phyloP scores from a whole-genome alignment of 2,329 filamentous ascomycete genomes.

The Claviceps sp. region DNA sequence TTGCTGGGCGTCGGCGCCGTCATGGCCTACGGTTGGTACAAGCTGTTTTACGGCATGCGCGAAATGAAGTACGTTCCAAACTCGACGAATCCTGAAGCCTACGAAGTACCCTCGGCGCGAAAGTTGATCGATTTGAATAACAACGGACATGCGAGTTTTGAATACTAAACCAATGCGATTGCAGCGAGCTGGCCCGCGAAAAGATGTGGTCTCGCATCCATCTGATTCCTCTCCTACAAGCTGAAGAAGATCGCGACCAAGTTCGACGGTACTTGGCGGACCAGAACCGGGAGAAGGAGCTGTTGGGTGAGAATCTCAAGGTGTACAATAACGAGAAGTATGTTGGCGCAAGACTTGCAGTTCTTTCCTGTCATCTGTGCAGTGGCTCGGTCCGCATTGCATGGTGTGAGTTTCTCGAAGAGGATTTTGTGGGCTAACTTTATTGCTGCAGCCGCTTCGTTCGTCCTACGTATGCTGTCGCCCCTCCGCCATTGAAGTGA shows the following conservation, averaged over 20 bases:
- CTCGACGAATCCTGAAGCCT: background rate
- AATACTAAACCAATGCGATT: background rate
- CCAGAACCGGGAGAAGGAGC: conserved; percentile 77
- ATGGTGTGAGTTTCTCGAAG: background rate
- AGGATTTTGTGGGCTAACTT: background rate
- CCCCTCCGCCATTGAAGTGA: conserved; percentile 52
- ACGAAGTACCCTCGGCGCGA: background rate
- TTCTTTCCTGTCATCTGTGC: background rate
- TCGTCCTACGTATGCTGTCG: conserved; percentile 64
- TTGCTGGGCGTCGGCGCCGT: conserved; percentile 63
- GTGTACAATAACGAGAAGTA: conserved; percentile 85
- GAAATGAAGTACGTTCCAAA: conserved; percentile 67
- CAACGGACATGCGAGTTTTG: no score
- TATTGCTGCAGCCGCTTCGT: conserved; percentile 46
- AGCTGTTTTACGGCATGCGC: conserved; percentile 65
- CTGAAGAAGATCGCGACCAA: conserved; percentile 92
- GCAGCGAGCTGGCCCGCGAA: conserved; percentile 81
- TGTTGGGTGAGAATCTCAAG: conserved; percentile 71
- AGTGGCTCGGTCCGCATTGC: no score
- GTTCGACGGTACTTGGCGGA: conserved; percentile 78
- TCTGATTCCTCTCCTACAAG: conserved; percentile 84
- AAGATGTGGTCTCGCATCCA: conserved; percentile 98
- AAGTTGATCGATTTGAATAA: no score
- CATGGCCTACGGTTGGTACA: conserved; percentile 87
- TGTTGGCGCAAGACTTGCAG: conserved; percentile 18